Percentiles rank a stretch among this genome's conserved stretches.
phyloP scores from a whole-genome alignment of 2,329 filamentous ascomycete species.

The Parastagonospora nodorum region DNA sequence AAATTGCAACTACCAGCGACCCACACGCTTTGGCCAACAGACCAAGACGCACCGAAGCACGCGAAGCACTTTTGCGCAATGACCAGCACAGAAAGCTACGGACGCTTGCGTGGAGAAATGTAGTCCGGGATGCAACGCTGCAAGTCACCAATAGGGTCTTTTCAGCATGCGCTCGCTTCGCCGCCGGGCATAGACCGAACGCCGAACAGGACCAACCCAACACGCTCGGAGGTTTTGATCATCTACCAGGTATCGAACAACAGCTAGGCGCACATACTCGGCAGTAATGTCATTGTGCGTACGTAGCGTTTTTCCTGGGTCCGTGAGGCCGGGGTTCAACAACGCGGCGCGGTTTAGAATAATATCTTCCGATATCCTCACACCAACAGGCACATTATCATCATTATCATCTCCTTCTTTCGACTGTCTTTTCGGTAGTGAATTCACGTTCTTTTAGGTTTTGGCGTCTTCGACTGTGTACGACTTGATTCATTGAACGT shows the following conservation, averaged over 20 bases:
- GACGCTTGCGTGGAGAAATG: not conserved
- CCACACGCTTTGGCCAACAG: not conserved
- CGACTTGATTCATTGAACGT: not conserved
- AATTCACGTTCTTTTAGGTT: not conserved
- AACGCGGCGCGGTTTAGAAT: not conserved
- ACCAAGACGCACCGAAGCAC: not conserved
- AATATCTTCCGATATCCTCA: not conserved
- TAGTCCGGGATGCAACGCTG: not conserved
- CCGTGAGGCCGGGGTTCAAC: not conserved
- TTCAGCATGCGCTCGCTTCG: conserved; percentile 1
- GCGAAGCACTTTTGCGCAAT: not conserved
- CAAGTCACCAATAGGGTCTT: not conserved
- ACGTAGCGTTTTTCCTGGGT: not conserved
- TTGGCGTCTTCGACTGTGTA: not conserved
- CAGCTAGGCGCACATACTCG: not conserved
- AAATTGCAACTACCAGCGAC: not conserved
- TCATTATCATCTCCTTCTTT: not conserved
- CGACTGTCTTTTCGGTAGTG: not conserved
- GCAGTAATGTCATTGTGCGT: not conserved
- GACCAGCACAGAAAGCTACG: not conserved
- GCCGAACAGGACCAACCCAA: not conserved
- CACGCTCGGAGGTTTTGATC: not conserved
- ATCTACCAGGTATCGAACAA: not conserved
- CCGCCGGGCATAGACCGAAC: conserved; percentile 2
- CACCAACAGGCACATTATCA: not conserved